Conservation (phyloP, 129 eudicot genomes). For the Flaveria robusta region DNA sequence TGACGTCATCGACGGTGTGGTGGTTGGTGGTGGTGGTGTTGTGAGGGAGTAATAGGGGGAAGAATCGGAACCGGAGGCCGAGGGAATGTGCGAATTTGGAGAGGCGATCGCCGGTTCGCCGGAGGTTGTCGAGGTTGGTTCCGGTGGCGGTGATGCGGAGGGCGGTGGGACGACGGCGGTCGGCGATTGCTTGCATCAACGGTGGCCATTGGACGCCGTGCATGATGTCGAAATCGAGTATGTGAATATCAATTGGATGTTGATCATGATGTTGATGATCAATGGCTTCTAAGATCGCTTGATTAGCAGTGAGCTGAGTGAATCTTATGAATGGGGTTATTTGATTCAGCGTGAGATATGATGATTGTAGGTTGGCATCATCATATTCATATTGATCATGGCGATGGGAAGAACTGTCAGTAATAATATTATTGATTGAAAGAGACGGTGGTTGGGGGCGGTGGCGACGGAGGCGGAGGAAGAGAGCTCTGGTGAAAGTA, state of each 20-base stretch:
- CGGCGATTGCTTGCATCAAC: slow-evolving; percentile 77
- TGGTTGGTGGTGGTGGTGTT: background rate
- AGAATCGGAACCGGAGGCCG: slow-evolving; percentile 66
- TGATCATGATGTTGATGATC: slow-evolving; percentile 19
- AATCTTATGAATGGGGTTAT: slow-evolving; percentile 84
- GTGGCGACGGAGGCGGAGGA: slow-evolving; percentile 44
- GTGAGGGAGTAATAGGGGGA: slow-evolving; percentile 46
- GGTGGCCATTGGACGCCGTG: slow-evolving; percentile 99
- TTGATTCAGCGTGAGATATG: slow-evolving; percentile 70
- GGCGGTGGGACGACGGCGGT: slow-evolving; percentile 49
- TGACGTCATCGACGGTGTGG: slow-evolving; percentile 35
- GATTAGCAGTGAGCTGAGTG: slow-evolving; percentile 88
- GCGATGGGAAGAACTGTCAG: too few relatives aligned
- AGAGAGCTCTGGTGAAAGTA: slow-evolving; percentile 60
- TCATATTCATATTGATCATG: background rate
- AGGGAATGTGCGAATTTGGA: slow-evolving; percentile 65
- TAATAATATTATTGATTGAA: background rate
- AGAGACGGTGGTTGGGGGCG: slow-evolving; percentile 9
- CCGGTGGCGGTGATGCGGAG: slow-evolving; percentile 83
- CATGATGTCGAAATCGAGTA: slow-evolving; percentile 81
- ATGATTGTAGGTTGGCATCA: slow-evolving; percentile 45
- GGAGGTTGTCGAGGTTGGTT: slow-evolving; percentile 44
- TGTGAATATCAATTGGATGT: slow-evolving; percentile 44
- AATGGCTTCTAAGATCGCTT: slow-evolving; percentile 81
- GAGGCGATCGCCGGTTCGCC: slow-evolving; percentile 75